Base-by-base conservation (phyloP, 495 filamentous ascomycete species). In the Talaromyces liani region DNA sequence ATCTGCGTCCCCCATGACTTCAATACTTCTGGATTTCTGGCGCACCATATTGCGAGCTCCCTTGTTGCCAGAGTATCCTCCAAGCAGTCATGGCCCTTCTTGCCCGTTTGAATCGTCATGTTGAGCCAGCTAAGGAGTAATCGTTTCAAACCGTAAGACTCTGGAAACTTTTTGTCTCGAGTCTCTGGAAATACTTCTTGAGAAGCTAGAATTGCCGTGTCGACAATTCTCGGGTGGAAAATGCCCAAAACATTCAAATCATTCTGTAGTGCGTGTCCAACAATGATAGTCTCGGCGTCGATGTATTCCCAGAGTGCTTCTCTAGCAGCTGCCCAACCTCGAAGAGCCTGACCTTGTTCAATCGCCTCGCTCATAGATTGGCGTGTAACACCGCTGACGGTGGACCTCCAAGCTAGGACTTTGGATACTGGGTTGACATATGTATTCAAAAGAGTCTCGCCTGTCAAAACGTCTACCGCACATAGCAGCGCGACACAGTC, bases 401-500 rank as follows among this genome's bases (percentile, higher is more conserved):
- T 45, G 20, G 73, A 70, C 12, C 71, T 72, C 76, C 76, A 82
- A 59, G 72, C 54, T 20, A 63, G 56, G 1, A 82, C 73, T 29
- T 62, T 53, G 14, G 53, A 56, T 1, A 67, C 64, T 7, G 79
- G 74, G 29, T 70, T 63, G 16, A 83, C 77, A 41, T 79, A 73
- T 29, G 71, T 65, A 62, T 80, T 68, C 27, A 82, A 71, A 10
- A 83, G 67, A 9, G 76, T 65, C 49, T 80, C 76, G n/a, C 79
- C 76, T 12, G 81, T 78, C 34, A 80, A 61, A 33, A 79, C 80
- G 63, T 83, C 81, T 33, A 82, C 68, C 9, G 72, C 79, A n/a
- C 64, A 68, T 2, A 77, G 20, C 14, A 66, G 71, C 2, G 69
- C 73, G 2, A 74, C 45, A 31, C 67, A 69, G 33, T 62, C 39